Percentiles rank a stretch among this genome's conserved stretches.
Conservation (phyloP, 768 basidiomycete species). For the Mycena floridula region DNA sequence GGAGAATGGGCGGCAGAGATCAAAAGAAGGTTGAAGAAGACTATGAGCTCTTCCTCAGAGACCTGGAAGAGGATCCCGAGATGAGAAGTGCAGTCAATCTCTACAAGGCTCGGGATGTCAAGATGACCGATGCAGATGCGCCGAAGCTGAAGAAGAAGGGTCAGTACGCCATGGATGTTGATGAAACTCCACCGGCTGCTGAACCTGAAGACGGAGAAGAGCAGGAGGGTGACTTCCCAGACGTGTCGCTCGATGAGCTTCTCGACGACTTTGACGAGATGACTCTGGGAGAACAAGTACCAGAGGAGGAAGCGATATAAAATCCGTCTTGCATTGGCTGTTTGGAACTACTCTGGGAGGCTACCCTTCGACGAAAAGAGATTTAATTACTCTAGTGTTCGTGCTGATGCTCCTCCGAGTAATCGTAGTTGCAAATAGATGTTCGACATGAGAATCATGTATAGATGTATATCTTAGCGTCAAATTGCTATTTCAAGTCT, state of each 20-base stretch:
- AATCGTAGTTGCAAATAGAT: too few species aligned
- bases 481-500: too few species aligned
- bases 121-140: slow-evolving; percentile 34
- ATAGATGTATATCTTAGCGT: too few species aligned
- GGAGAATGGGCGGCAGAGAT: slow-evolving; percentile 84
- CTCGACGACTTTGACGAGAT: slow-evolving; percentile 91
- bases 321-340: too few species aligned
- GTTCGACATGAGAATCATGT: too few species aligned
- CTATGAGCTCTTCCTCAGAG: slow-evolving; percentile 92
- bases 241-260: slow-evolving; percentile 77
- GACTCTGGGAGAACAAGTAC: slow-evolving; percentile 65
- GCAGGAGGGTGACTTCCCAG: slow-evolving; percentile 85
- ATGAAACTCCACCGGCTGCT: slow-evolving; percentile 29
- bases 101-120: slow-evolving; percentile 62
- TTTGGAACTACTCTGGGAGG: too few species aligned
- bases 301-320: too few species aligned
- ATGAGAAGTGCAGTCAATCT: slow-evolving; percentile 81
- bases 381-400: too few species aligned
- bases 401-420: too few species aligned
- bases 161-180: slow-evolving; percentile 67
- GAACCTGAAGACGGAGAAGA: slow-evolving; percentile 42
- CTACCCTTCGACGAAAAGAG: too few species aligned
- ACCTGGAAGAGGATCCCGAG: slow-evolving; percentile 93
- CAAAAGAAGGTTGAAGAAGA: slow-evolving; percentile 92
- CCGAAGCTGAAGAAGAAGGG: slow-evolving; percentile 35